Conservation (phyloP, 129 eudicot genomes). For the Ambrosia artemisiifolia region DNA sequence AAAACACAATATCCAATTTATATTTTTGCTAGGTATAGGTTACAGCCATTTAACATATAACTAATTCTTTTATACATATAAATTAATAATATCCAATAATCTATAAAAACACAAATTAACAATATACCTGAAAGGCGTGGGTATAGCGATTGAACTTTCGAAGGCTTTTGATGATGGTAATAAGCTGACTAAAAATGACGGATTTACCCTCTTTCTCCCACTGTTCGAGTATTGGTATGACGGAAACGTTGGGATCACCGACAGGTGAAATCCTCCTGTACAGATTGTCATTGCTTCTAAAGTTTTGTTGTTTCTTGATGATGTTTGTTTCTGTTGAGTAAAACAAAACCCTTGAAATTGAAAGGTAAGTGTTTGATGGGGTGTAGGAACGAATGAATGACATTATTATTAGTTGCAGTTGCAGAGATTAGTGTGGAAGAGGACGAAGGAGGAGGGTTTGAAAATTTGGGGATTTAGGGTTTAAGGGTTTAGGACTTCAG, state of each 20-base stretch:
- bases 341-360: slow-evolving; percentile 22
- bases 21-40: background rate
- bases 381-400: slow-evolving; percentile 23
- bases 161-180: slow-evolving; percentile 31
- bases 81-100: background rate
- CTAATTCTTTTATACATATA: background rate
- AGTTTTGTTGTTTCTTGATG: background rate
- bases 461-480: slow-evolving; percentile 2
- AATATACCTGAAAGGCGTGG: slow-evolving; percentile 45
- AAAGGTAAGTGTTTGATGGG: slow-evolving; percentile 11
- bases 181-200: slow-evolving; percentile 20
- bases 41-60: background rate
- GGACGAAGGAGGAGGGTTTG: background rate
- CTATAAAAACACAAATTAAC: background rate
- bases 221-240: slow-evolving; percentile 46
- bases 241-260: slow-evolving; percentile 37
- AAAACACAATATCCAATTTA: background rate
- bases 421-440: background rate
- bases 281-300: slow-evolving; percentile 13
- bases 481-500: slow-evolving; percentile 20
- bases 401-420: slow-evolving; percentile 13
- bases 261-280: slow-evolving; percentile 32
- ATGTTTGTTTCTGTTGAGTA: slow-evolving; percentile 29
- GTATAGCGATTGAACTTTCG: slow-evolving; percentile 38
- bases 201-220: slow-evolving; percentile 41